These are phyloP conservation scores for Madurella fahalii DNA, from an alignment of 2,329 filamentous ascomycete genomes.

Conservation along the genomic window DNA sequence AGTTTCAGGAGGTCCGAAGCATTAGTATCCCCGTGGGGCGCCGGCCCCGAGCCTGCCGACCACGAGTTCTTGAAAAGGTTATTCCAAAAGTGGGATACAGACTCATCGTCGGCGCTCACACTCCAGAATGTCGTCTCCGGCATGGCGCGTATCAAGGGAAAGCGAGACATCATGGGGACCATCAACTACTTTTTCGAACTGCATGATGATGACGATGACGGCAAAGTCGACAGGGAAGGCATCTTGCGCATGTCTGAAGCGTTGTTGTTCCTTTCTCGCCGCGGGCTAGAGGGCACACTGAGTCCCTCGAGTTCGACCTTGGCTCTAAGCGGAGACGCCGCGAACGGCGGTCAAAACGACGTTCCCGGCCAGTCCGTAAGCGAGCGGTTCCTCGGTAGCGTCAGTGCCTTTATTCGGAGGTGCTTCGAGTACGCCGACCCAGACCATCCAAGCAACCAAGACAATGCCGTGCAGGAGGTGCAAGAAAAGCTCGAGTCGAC, in stretches of 20 bases:
- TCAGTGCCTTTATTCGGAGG: constrained; percentile 90
- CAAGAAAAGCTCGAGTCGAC: constrained; percentile 18
- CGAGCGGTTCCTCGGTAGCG: constrained; percentile 85
- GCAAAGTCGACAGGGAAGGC: constrained; percentile 88
- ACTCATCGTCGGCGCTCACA: constrained; percentile 71
- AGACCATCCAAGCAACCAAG: constrained; percentile 64
- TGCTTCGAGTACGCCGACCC: constrained; percentile 99
- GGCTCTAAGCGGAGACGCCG: constrained; percentile 43
- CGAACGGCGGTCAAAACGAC: constrained; percentile 36
- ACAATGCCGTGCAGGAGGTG: constrained; percentile 28
- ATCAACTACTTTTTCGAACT: constrained; percentile 98
- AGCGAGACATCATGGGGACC: constrained; percentile 92
- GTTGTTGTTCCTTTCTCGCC: constrained; percentile 82
- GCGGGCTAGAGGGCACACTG: constrained; percentile 74
- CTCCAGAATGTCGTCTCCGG: constrained; percentile 91
- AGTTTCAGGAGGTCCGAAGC: constrained; percentile 49
- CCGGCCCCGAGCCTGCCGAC: constrained; percentile 68
- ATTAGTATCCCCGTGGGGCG: constrained; percentile 50
- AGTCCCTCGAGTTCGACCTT: constrained; percentile 60
- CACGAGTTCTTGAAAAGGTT: constrained; percentile 91
- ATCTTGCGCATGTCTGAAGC: constrained; percentile 94
- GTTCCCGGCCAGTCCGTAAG: constrained; percentile 60
- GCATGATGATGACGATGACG: constrained; percentile 89
- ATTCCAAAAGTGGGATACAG: constrained; percentile 83
- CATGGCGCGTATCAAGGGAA: constrained; percentile 85